phyloP scores from a whole-genome alignment of 2,329 filamentous ascomycete genomes.

The Aureobasidium vineae region DNA sequence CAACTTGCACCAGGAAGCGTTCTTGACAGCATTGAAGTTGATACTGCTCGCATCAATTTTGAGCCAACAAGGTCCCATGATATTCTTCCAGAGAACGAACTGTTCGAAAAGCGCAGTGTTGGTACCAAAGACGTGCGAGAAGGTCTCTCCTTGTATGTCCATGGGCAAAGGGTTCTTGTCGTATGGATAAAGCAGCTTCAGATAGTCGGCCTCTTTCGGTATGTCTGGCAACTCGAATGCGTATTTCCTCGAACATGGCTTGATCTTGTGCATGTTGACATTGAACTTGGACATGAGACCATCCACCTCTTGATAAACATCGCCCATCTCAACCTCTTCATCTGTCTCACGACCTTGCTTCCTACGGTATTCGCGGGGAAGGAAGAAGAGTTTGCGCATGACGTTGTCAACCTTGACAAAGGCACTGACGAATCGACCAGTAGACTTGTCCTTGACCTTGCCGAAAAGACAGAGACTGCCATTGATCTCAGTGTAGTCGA shows the following conservation, averaged over 20 bases:
- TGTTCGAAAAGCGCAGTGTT: conserved; percentile 96
- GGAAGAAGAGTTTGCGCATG: conserved; percentile 84
- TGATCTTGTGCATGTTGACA: conserved; percentile 90
- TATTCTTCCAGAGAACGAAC: conserved; percentile 97
- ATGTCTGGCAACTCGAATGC: conserved; percentile 88
- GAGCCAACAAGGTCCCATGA: conserved; percentile 98
- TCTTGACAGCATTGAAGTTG: conserved; percentile 80
- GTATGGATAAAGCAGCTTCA: conserved; percentile 96
- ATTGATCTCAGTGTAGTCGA: conserved; percentile 89
- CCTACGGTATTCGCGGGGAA: conserved; percentile 68
- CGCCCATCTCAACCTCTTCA: conserved; percentile 78
- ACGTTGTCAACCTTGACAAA: conserved; percentile 97
- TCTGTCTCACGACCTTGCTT: conserved; percentile 64
- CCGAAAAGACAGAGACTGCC: conserved; percentile 92
- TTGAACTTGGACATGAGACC: conserved; percentile 81
- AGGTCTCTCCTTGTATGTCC: conserved; percentile 76
- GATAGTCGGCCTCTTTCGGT: conserved; percentile 83
- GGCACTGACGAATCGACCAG: conserved; percentile 76
- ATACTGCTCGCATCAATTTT: conserved; percentile 71
- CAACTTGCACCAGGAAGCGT: conserved; percentile 95
- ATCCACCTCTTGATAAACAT: conserved; percentile 89
- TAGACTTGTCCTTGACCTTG: conserved; percentile 89
- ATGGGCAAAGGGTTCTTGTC: conserved; percentile 72
- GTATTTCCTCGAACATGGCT: conserved; percentile 84
- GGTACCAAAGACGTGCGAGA: conserved; percentile 88